Base-by-base conservation (phyloP, 495 filamentous ascomycete species). In the Tuber magnatum region DNA sequence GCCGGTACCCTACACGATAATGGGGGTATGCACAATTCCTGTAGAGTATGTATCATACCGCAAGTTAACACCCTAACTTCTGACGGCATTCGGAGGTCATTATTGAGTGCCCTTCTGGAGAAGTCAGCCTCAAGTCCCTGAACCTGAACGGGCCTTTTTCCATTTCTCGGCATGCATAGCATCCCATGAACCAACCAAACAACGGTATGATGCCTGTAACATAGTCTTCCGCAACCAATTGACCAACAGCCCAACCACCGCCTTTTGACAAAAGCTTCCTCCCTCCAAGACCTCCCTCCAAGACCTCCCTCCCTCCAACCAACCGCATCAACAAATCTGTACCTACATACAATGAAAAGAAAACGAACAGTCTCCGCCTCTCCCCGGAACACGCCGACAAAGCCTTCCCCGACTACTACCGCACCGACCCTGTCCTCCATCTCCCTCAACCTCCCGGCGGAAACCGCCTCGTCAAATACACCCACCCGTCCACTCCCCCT, bases 401-500 rank as follows among this genome's bases (percentile, higher is more conserved):
- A 79, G 75, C 72, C 76, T 65, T 70, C 77, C 12, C 75, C 77
- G 38, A 69, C 76, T 38, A 46, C 76, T 7, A 44, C 48, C n/a
- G 38, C 73, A 39, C 40, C 72, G 38, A 79, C 74, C 71, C 46
- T 70, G 65, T 68, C 76, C n/a, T 75, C 73, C n/a, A 78, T 78
- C 61, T 69, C 69, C 41, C 72, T 46, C 69, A 69, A 65, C 56
- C 56, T 65, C 28, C 56, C 56, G 18, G 14, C 28, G 35, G 56
- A 65, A 35, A 32, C 56, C 14, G 28, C 46, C 38, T 46, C 38
- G 40, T 71, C 77, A 10, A 71, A 75, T 24, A 78, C 77, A 65
- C 77, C 77, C 73, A 65, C 69, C 32, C 77, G 73, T n/a, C 76
- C 71, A 38, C 77, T 79, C 68, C 76, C 77, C 65, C 76, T 46